Evolutionary conservation across 306 rosid genomes (phyloP).

Genomic region (Prunus armeniaca): DNA sequence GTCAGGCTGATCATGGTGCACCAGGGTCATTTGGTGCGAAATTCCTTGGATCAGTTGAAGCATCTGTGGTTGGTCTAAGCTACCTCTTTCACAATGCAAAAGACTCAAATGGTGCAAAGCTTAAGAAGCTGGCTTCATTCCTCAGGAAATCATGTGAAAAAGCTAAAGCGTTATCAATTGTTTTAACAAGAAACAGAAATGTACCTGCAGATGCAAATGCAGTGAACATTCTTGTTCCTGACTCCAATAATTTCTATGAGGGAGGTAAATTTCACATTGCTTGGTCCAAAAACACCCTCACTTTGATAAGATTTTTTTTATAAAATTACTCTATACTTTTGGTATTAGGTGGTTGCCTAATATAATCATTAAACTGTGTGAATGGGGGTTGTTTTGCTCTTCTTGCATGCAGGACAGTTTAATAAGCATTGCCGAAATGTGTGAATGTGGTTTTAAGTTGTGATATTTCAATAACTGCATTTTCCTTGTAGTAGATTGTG

Average conservation of each 20-base stretch:
- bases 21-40: constrained; percentile 32
- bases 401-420: background rate
- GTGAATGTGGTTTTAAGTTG: constrained; percentile 16
- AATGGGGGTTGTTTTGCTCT: background rate
- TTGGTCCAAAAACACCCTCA: background rate
- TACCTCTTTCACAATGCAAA: constrained; percentile 52
- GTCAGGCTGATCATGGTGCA: constrained; percentile 30
- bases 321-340: background rate
- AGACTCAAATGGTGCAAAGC: constrained; percentile 56
- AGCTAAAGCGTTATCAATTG: constrained; percentile 35
- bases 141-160: constrained; percentile 46
- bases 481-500: constrained; percentile 38
- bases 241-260: constrained; percentile 36
- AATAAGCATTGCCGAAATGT: background rate
- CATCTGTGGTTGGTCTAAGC: constrained; percentile 81
- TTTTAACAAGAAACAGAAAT: constrained; percentile 56
- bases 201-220: constrained; percentile 72
- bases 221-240: constrained; percentile 61
- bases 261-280: constrained; percentile 54
- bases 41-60: constrained; percentile 61
- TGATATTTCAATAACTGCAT: background rate
- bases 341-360: background rate
- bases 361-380: background rate
- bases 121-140: constrained; percentile 59
- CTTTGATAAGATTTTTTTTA: background rate